phyloP scores from a whole-genome alignment of 192 early-diverging fungal genomes.

The Backusella australiensis region DNA sequence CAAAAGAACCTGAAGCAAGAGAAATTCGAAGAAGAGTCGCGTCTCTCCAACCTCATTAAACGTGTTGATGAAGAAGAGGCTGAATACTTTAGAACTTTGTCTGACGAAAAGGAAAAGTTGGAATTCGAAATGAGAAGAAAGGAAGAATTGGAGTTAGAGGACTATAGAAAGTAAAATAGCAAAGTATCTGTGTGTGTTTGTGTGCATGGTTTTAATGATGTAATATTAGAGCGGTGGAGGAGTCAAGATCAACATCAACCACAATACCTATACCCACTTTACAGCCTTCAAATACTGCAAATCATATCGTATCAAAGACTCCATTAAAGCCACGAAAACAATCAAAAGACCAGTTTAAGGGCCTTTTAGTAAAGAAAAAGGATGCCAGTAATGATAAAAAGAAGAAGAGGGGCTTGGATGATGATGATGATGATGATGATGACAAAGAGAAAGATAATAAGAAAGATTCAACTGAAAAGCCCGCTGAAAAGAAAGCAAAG shows the following conservation, averaged over 20 bases:
- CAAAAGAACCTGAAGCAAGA: constrained; percentile 64
- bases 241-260: constrained; percentile 2
- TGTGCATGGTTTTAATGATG: not conserved
- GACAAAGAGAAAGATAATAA: not conserved
- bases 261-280: not conserved
- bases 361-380: constrained; percentile 11
- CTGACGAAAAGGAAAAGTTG: constrained; percentile 45
- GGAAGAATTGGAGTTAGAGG: constrained; percentile 45
- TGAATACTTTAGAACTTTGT: constrained; percentile 61
- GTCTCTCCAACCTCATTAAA: constrained; percentile 61
- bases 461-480: not conserved
- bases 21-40: constrained; percentile 56
- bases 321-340: constrained; percentile 10
- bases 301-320: not conserved
- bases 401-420: not conserved
- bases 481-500: not conserved
- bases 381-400: not conserved
- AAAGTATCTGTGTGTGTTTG: not conserved
- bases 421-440: not conserved
- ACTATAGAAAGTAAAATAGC: constrained; percentile 44
- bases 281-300: not conserved
- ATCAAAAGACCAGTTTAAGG: not conserved
- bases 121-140: constrained; percentile 41
- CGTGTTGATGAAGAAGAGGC: constrained; percentile 68
- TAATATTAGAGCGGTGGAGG: constrained; percentile 15